Conservation (phyloP, 2,329 filamentous ascomycete species). For the Botryotinia narcissicola region DNA sequence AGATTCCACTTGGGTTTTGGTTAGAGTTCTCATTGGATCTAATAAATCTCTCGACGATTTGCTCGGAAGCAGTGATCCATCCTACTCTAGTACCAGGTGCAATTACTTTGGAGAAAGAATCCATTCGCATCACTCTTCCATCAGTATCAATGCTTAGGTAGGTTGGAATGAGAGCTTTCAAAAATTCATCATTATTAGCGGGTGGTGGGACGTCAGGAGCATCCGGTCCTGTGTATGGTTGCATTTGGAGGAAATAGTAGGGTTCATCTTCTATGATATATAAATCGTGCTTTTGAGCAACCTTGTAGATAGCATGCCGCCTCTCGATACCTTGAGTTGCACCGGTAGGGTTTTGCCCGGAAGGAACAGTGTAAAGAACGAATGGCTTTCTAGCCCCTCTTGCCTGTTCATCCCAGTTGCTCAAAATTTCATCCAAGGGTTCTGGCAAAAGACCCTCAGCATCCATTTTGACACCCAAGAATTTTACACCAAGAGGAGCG, state of each 20-base stretch:
- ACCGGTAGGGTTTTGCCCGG: conserved; percentile 75
- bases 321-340: conserved; percentile 61
- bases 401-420: conserved; percentile 59
- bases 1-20: conserved; percentile 82
- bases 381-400: conserved; percentile 62
- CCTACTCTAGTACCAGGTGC: conserved; percentile 78
- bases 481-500: conserved; percentile 58
- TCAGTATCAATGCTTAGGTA: conserved; percentile 79
- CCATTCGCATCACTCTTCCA: conserved; percentile 84
- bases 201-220: conserved; percentile 43
- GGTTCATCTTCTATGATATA: conserved; percentile 73
- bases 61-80: conserved; percentile 85
- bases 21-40: conserved; percentile 75
- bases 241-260: conserved; percentile 71
- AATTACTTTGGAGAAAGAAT: conserved; percentile 91
- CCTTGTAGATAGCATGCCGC: conserved; percentile 60
- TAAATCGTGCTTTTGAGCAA: conserved; percentile 69
- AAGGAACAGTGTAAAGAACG: conserved; percentile 68
- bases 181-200: conserved; percentile 66
- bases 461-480: conserved; percentile 63
- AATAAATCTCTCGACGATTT: conserved; percentile 72
- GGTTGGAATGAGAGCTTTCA: conserved; percentile 69
- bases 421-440: conserved; percentile 60
- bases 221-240: conserved; percentile 47
- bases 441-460: conserved; percentile 61